Evolutionary conservation across 257 asterid genomes (phyloP).

Genomic region (Knoxia roxburghii): DNA sequence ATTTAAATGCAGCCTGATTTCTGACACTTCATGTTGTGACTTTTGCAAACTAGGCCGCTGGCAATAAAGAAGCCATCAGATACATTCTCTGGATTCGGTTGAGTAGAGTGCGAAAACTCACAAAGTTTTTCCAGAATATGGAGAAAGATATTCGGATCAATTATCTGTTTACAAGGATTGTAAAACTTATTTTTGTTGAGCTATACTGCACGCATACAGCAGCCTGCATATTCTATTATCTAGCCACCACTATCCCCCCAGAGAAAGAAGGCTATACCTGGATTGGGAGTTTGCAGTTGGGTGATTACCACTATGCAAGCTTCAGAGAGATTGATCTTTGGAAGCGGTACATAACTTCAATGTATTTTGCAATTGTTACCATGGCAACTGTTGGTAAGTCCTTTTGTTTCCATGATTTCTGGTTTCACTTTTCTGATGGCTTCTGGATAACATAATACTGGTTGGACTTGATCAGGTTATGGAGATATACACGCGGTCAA

Average conservation of each 20-base stretch:
- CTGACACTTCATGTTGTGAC: neutral
- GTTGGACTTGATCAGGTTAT: constrained; percentile 52
- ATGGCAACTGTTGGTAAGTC: constrained; percentile 96
- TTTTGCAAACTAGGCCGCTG: constrained; percentile 41
- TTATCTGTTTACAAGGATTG: constrained; percentile 73
- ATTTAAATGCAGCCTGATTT: neutral
- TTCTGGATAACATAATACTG: neutral
- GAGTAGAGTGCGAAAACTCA: constrained; percentile 70
- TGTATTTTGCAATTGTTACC: constrained; percentile 88
- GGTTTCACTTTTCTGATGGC: neutral
- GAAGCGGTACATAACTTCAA: constrained; percentile 73
- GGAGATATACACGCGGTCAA: constrained; percentile 98
- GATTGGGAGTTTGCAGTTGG: constrained; percentile 89
- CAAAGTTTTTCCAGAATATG: constrained; percentile 49
- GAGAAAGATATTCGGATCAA: constrained; percentile 90
- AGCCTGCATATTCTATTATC: constrained; percentile 87
- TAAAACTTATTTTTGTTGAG: constrained; percentile 73
- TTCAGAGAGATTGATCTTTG: constrained; percentile 80
- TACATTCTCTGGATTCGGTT: constrained; percentile 78
- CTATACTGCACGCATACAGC: constrained; percentile 94
- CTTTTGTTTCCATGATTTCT: neutral
- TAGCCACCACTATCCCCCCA: constrained; percentile 76
- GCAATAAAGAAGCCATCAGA: constrained; percentile 68
- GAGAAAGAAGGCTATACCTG: constrained; percentile 87
- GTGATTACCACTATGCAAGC: constrained; percentile 63